Conservation (phyloP, 371 early-diverging fungal genomes). For the Mortierella sp. region DNA sequence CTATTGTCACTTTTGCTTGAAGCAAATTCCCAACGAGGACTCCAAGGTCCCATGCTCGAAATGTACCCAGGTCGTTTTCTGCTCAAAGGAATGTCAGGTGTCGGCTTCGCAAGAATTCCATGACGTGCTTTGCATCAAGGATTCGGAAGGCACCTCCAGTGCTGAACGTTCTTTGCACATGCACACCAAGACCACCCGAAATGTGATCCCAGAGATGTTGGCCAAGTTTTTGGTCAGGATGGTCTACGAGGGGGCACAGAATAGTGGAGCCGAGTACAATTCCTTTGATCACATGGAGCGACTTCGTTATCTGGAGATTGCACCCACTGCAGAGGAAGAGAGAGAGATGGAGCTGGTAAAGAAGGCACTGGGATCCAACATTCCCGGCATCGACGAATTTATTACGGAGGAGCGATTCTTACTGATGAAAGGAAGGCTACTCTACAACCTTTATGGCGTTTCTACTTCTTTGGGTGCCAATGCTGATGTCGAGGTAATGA, state of each 20-base stretch:
- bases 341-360: conserved; percentile 68
- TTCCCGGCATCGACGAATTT: conserved; percentile 85
- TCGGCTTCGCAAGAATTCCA: conserved; percentile 70
- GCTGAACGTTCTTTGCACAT: conserved; percentile 44
- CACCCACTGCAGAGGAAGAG: conserved; percentile 60
- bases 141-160: conserved; percentile 33
- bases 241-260: conserved; percentile 75
- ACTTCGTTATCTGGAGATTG: conserved; percentile 68
- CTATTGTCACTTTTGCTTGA: conserved; percentile 79
- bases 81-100: conserved; percentile 69
- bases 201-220: conserved; percentile 77
- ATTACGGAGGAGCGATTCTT: conserved; percentile 84
- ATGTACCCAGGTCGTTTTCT: conserved; percentile 73
- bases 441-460: conserved; percentile 81
- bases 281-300: conserved; percentile 87
- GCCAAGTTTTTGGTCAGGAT: conserved; percentile 79
- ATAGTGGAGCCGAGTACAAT: conserved; percentile 68
- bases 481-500: too few relatives aligned
- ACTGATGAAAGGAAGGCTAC: conserved; percentile 81
- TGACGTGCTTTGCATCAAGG: conserved; percentile 70
- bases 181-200: conserved; percentile 61
- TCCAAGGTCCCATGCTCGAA: conserved; percentile 59
- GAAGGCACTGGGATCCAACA: conserved; percentile 69
- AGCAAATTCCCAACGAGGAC: conserved; percentile 56
- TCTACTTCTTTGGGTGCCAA: conserved; percentile 52